These are phyloP conservation scores for Cercospora zeina DNA, from an alignment of 2,329 filamentous ascomycete genomes.

Conservation along the genomic window DNA sequence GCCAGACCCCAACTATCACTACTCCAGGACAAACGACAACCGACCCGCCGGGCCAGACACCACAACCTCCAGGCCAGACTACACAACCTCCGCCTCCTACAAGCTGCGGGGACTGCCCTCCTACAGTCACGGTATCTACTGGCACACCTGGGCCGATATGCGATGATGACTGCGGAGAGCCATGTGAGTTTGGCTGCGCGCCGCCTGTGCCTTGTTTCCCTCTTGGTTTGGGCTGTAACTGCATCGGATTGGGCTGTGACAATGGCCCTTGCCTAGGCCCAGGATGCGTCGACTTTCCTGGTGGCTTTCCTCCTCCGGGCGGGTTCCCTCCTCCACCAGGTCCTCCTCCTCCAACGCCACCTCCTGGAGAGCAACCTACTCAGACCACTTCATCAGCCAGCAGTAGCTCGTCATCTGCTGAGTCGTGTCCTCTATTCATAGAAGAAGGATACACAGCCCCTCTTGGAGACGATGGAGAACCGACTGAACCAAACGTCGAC, in stretches of 20 bases:
- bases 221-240: conserved; percentile 4
- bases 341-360: background rate
- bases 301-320: background rate
- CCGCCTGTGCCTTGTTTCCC: conserved; percentile 8
- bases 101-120: conserved; percentile 11
- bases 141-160: conserved; percentile 18
- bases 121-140: conserved; percentile 1
- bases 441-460: background rate
- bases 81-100: conserved; percentile 12
- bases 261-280: conserved; percentile 14
- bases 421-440: background rate
- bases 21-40: background rate
- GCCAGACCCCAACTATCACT: background rate
- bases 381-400: background rate
- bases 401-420: background rate
- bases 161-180: conserved; percentile 6
- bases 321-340: background rate
- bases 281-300: conserved; percentile 14
- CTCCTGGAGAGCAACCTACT: background rate
- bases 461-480: background rate
- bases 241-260: conserved; percentile 17
- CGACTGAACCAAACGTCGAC: background rate
- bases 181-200: conserved; percentile 7
- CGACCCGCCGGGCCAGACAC: background rate
- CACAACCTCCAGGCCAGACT: conserved; percentile 1